phyloP scores from a whole-genome alignment of 1,139 yeast genomes.

The Taphrina pruni region DNA sequence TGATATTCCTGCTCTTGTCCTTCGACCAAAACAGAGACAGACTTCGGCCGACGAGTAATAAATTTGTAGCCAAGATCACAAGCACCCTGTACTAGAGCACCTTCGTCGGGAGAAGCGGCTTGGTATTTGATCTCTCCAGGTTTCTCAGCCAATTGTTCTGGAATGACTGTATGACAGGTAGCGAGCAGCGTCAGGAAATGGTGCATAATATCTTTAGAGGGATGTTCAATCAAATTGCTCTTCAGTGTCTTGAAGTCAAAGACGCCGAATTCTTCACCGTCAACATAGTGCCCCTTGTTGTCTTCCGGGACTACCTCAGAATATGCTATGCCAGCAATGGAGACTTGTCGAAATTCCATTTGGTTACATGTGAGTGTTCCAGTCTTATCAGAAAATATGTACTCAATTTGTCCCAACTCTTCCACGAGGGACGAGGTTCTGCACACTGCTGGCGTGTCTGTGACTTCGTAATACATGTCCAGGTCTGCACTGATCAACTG shows the following conservation, averaged over 20 bases:
- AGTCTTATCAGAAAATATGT: conserved; percentile 93
- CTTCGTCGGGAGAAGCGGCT: conserved; percentile 99
- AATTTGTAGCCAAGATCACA: conserved; percentile 86
- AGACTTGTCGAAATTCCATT: conserved; percentile 94
- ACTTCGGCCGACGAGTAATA: conserved; percentile 80
- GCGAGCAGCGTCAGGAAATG: conserved; percentile 84
- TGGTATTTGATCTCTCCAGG: conserved; percentile 75
- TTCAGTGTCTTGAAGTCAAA: conserved; percentile 72
- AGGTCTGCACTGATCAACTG: conserved; percentile 90
- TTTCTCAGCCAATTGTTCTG: conserved; percentile 66
- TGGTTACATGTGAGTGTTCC: conserved; percentile 94
- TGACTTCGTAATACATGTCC: conserved; percentile 84
- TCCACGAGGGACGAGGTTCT: conserved; percentile 94
- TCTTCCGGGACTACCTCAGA: conserved; percentile 92
- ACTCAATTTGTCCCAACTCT: conserved; percentile 94
- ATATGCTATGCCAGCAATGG: conserved; percentile 91
- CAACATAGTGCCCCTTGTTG: conserved; percentile 53
- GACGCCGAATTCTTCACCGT: conserved; percentile 69
- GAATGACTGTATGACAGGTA: conserved; percentile 97
- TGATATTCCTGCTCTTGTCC: conserved; percentile 68
- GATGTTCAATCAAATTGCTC: conserved; percentile 57
- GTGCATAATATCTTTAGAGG: conserved; percentile 67
- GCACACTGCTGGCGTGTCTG: conserved; percentile 94
- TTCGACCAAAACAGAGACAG: conserved; percentile 67
- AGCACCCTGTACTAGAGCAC: conserved; percentile 97